Percentiles rank a stretch among this genome's conserved stretches.
Evolutionary conservation across 2,329 filamentous ascomycete species (phyloP).

Genomic region (Periconia sp.): DNA sequence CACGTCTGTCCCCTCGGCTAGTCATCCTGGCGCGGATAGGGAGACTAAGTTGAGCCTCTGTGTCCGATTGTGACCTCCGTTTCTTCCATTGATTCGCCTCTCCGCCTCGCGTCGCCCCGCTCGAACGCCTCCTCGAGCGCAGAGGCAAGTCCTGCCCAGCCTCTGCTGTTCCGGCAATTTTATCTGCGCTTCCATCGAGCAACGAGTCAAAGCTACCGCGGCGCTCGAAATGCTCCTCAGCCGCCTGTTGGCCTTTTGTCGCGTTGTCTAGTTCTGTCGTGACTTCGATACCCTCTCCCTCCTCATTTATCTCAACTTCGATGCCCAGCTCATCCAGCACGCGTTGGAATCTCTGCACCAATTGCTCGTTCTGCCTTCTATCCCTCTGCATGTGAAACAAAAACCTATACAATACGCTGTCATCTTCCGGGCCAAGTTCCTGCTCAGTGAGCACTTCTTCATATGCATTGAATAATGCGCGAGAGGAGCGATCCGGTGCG

Average conservation of each 20-base stretch:
- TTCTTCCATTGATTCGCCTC: constrained; percentile 10
- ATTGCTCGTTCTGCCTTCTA: constrained; percentile 38
- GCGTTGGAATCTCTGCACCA: constrained; percentile 73
- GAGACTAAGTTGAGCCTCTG: constrained; percentile 22
- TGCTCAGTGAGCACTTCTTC: constrained; percentile 74
- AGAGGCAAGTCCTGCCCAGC: constrained; percentile 20
- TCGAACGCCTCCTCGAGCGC: constrained; percentile 25
- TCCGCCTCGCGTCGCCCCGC: constrained; percentile 14
- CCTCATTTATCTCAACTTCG: constrained; percentile 66
- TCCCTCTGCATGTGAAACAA: constrained; percentile 70
- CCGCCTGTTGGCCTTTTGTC: constrained; percentile 18
- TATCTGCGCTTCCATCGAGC: constrained; percentile 62
- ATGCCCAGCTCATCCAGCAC: constrained; percentile 74
- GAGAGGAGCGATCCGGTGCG: constrained; percentile 66
- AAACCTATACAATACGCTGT: constrained; percentile 77
- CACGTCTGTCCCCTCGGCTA: constrained; percentile 21
- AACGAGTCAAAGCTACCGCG: constrained; percentile 66
- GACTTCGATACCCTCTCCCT: constrained; percentile 47
- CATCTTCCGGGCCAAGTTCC: constrained; percentile 73
- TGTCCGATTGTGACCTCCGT: constrained; percentile 33
- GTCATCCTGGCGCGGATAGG: constrained; percentile 35
- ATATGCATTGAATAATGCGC: constrained; percentile 82
- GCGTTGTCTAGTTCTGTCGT: constrained; percentile 39
- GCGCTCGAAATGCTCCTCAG: constrained; percentile 31
- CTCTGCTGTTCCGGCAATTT: constrained; percentile 51